These are phyloP conservation scores for Quercus alba DNA, from an alignment of 306 rosid species.

Conservation along the genomic window DNA sequence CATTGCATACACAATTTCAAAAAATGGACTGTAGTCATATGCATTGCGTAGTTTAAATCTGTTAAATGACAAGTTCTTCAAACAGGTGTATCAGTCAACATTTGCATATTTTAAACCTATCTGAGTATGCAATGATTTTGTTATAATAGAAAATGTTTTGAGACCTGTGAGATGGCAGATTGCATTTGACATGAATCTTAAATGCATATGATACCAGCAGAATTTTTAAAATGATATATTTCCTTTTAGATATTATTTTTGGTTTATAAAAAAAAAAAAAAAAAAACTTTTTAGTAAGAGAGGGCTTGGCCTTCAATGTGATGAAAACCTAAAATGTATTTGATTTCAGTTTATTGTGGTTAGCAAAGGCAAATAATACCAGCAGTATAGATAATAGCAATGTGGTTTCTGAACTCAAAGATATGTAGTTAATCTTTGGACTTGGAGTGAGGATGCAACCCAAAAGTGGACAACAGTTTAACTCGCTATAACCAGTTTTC, in stretches of 20 bases:
- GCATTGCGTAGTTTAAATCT: neutral
- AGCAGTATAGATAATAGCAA: too few species aligned
- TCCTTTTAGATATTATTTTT: neutral
- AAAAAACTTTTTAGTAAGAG: too few species aligned
- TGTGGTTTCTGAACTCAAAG: too few species aligned
- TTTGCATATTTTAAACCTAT: neutral
- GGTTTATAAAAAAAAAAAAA: too few species aligned
- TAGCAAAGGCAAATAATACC: too few species aligned
- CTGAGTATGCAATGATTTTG: neutral
- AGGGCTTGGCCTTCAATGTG: too few species aligned
- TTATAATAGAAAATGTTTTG: neutral
- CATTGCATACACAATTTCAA: neutral
- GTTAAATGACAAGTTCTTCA: neutral
- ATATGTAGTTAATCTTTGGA: too few species aligned
- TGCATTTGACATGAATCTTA: neutral
- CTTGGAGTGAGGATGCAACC: neutral
- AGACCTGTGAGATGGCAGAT: neutral
- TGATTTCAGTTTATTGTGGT: too few species aligned
- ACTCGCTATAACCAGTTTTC: neutral
- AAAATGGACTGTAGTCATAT: neutral
- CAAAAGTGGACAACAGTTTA: neutral
- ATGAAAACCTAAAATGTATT: too few species aligned
- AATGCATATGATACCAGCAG: too few species aligned
- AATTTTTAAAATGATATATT: neutral
- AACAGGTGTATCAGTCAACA: neutral